Conservation (phyloP, 2,329 filamentous ascomycete species). For the Celoporthe dispersa region DNA sequence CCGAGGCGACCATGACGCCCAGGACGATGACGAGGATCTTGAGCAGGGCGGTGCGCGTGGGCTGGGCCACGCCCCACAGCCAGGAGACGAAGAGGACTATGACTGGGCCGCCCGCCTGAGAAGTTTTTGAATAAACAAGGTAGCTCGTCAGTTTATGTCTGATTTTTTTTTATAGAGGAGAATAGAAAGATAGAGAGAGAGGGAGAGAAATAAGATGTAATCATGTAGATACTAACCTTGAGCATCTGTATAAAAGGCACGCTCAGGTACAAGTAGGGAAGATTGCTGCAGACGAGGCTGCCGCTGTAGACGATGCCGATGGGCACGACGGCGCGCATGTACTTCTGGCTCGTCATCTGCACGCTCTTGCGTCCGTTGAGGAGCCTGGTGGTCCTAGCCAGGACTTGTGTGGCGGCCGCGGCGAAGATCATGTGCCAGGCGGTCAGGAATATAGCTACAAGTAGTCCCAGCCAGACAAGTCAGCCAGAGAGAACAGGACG, state of each 20-base stretch:
- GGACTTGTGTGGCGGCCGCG: constrained; percentile 86
- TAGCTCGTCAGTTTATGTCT: background rate
- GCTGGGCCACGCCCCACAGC: constrained; percentile 57
- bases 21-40: constrained; percentile 58
- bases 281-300: constrained; percentile 91
- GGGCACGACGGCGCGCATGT: constrained; percentile 87
- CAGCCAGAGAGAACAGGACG: constrained; percentile 29
- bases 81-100: constrained; percentile 70
- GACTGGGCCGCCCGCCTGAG: constrained; percentile 67
- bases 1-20: constrained; percentile 56
- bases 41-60: constrained; percentile 48
- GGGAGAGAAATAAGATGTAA: background rate
- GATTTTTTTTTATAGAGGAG: background rate
- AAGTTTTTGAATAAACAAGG: background rate
- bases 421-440: constrained; percentile 95
- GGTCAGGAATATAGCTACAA: constrained; percentile 71
- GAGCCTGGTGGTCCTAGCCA: constrained; percentile 83
- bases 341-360: constrained; percentile 92
- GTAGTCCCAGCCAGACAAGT: too few species aligned
- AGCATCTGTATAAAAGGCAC: constrained; percentile 99
- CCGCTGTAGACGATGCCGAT: constrained; percentile 93
- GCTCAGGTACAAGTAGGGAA: constrained; percentile 90
- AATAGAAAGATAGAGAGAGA: background rate
- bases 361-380: constrained; percentile 92
- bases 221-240: constrained; percentile 63